A percentile compares a stretch with the other conserved stretches of the same genome.
Evolutionary conservation across 495 filamentous ascomycete genomes (phyloP).

Genomic region (Penicillium roqueforti): DNA sequence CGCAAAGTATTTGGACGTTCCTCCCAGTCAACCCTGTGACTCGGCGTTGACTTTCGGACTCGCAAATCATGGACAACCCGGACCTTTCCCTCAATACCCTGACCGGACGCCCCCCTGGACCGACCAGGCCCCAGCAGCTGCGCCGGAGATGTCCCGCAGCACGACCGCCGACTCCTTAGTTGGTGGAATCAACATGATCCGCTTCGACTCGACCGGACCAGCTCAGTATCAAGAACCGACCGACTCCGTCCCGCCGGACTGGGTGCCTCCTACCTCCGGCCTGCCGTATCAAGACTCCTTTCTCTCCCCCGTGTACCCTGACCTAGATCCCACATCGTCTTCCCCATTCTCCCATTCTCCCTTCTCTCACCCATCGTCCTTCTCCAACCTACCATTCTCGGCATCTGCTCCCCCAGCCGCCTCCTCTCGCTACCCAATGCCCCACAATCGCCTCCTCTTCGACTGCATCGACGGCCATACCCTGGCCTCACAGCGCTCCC

Average conservation of each 20-base stretch:
- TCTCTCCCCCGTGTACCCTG: constrained; percentile 26
- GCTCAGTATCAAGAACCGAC: constrained; percentile 27
- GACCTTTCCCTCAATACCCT: constrained; percentile 19
- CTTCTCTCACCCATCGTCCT: constrained; percentile 18
- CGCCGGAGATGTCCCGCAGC: constrained; percentile 45
- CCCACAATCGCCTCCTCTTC: constrained; percentile 19
- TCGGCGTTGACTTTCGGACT: constrained; percentile 32
- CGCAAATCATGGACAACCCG: constrained; percentile 28
- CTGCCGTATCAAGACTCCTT: constrained; percentile 28
- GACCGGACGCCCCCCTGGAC: constrained; percentile 20
- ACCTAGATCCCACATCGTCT: constrained; percentile 24
- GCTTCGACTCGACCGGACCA: constrained; percentile 38
- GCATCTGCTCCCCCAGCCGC: constrained; percentile 35
- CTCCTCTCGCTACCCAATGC: constrained; percentile 18
- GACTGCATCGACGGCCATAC: constrained; percentile 33
- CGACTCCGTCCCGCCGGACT: constrained; percentile 32
- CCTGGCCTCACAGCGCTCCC: constrained; percentile 27
- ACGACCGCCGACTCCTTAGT: constrained; percentile 43
- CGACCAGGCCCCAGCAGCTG: constrained; percentile 19
- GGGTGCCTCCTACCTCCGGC: constrained; percentile 34
- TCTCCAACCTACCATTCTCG: constrained; percentile 30
- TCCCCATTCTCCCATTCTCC: constrained; percentile 3
- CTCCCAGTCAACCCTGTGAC: constrained; percentile 19
- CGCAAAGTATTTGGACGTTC: constrained; percentile 35
- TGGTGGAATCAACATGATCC: constrained; percentile 42